Base-by-base conservation (phyloP, 495 filamentous ascomycete species). In the Evansstolkia leycettana region DNA sequence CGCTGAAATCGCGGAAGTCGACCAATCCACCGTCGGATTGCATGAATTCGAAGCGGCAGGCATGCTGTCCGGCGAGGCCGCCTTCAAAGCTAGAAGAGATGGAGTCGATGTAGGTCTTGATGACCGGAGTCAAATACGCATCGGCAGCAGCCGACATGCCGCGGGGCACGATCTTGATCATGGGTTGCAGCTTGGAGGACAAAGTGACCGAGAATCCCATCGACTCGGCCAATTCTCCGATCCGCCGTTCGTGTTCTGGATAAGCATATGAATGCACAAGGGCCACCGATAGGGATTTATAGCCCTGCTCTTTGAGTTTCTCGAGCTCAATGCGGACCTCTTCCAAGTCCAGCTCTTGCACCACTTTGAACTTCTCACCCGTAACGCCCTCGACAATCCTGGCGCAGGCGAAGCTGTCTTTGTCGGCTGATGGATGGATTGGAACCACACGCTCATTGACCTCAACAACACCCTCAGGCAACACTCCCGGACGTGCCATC, bases 81-180 rank as follows among this genome's bases (percentile, higher is more conserved):
- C 69, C 72, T 39, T 69, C 55, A 33, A 78, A 78, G 31, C 71
- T 73, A 1, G 63, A 51, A 34, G 82, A 76, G 44, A 98, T 96
- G 2, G 88, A 89, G 18, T 76, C 69, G 46, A 96, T 92, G 53
- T 98, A 98, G 54, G 88, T 86, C 53, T 86, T 86, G 48, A 98
- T 96, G 7, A 87, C 83, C 0, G 90, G 90, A 2, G 90, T 96
- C 4, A 98, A 70, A 51, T 98, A 98, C 3, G 90, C 90, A 62
- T 98, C 90, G 5, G 89, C 90, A 17, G 86, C 92, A 7, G 90
- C 84, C 11, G 84, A 93, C 7, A 88, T 95, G 9, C 85, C 89
- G 36, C 90, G 67, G 17, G 89, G 81, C 17, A 73, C 69, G 23
- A 73, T 57, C 38, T 67, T 69, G 44, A 73, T 95, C 88, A 95